These are phyloP conservation scores for Camelina neglecta DNA, from an alignment of 345 rosid species.

Conservation along the genomic window DNA sequence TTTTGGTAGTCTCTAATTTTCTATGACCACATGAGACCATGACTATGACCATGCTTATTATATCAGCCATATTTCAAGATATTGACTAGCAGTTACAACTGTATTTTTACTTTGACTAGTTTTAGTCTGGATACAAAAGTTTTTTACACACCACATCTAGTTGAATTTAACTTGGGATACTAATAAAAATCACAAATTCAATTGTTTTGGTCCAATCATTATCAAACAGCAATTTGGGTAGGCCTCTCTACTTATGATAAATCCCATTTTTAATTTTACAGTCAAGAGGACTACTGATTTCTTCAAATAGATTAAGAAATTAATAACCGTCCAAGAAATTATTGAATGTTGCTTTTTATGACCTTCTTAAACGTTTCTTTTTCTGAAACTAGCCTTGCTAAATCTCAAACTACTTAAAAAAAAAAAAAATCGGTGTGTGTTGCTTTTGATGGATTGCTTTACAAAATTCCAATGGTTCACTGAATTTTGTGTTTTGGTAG, in stretches of 20 bases:
- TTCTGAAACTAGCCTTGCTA: not conserved
- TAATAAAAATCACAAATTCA: not conserved
- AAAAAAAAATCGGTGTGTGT: too few species aligned
- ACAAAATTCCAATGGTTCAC: constrained; percentile 13
- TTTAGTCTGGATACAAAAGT: not conserved
- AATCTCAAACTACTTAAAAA: not conserved
- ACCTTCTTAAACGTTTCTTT: not conserved
- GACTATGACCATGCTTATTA: not conserved
- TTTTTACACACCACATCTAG: not conserved
- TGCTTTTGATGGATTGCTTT: not conserved
- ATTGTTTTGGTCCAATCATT: not conserved
- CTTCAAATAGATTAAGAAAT: not conserved
- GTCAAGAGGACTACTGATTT: too few species aligned
- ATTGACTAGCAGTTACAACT: not conserved
- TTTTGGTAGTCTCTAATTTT: not conserved
- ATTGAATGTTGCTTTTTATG: not conserved
- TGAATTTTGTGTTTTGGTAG: not conserved
- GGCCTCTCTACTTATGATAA: not conserved
- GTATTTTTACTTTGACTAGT: not conserved
- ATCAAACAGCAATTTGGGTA: not conserved
- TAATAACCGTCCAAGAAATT: not conserved
- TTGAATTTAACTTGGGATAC: too few species aligned
- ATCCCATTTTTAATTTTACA: not conserved
- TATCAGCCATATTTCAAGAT: not conserved
- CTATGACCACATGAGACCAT: not conserved